A percentile compares a stretch with the other conserved stretches of the same genome.
Conservation (phyloP, 148 eudicot genomes). For the Silene uniflora region DNA sequence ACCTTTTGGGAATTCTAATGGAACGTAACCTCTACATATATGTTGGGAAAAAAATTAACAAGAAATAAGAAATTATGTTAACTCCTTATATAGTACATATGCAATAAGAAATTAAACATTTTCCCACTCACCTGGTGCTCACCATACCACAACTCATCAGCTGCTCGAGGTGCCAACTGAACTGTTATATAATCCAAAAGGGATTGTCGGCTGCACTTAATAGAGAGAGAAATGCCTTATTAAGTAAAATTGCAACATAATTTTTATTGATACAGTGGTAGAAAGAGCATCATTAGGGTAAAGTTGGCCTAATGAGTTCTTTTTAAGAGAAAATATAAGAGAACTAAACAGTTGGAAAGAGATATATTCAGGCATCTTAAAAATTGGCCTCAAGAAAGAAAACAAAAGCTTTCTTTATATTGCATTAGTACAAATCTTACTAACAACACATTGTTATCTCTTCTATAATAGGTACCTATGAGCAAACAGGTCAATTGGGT, state of each 20-base stretch:
- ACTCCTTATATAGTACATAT: not conserved
- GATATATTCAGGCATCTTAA: not conserved
- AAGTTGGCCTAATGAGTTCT: not conserved
- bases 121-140: conserved; percentile 54
- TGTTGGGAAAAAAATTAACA: not conserved
- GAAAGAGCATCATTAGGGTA: not conserved
- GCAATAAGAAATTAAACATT: not conserved
- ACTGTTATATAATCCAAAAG: conserved; percentile 85
- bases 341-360: not conserved
- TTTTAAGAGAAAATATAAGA: not conserved
- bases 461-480: not conserved
- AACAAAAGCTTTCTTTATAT: not conserved
- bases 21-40: not conserved
- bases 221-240: not conserved
- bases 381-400: not conserved
- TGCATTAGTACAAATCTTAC: not conserved
- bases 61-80: not conserved
- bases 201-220: conserved; percentile 70
- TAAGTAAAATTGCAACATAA: not conserved
- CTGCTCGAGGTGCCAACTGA: conserved; percentile 91
- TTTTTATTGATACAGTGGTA: not conserved
- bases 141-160: conserved; percentile 89
- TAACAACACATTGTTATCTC: not conserved
- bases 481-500: not conserved
- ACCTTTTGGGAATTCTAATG: not conserved